Evolutionary conservation across 139 green algal species (phyloP).

Genomic region (Auxenochlorella pyrenoidosa): DNA sequence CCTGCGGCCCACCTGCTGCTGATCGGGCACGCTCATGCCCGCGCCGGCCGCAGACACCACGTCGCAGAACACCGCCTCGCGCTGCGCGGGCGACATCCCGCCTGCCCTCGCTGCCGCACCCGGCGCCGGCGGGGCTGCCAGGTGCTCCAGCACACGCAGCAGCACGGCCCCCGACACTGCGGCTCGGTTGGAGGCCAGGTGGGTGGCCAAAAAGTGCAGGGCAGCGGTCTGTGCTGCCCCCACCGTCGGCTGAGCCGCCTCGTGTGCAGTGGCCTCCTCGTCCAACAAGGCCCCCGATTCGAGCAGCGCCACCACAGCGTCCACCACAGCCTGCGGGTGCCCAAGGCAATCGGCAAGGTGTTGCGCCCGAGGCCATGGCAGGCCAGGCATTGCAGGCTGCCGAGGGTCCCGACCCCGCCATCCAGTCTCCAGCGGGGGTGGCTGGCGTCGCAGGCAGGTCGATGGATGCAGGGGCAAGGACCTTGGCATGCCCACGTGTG

Average conservation of each 20-base stretch:
- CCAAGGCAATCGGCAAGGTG: neutral
- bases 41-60: neutral
- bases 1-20: constrained; percentile 13
- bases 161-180: constrained; percentile 3
- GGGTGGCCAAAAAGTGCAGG: constrained; percentile 52
- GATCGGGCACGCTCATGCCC: neutral
- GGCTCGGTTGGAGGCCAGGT: constrained; percentile 51
- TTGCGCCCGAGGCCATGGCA: no score
- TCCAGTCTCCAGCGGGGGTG: no score
- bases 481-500: no score
- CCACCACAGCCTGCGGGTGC: constrained; percentile 44
- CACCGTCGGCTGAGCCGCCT: neutral
- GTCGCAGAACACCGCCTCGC: constrained; percentile 35
- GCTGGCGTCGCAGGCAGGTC: no score
- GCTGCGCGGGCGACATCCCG: neutral
- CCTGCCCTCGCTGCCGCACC: no score
- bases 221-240: neutral
- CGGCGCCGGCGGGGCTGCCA: constrained; percentile 22
- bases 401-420: no score
- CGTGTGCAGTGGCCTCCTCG: neutral
- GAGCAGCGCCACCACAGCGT: constrained; percentile 54
- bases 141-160: constrained; percentile 47
- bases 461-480: no score
- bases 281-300: constrained; percentile 23
- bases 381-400: no score